phyloP scores from a whole-genome alignment of 345 rosid genomes.

The Eucalyptus viminalis region DNA sequence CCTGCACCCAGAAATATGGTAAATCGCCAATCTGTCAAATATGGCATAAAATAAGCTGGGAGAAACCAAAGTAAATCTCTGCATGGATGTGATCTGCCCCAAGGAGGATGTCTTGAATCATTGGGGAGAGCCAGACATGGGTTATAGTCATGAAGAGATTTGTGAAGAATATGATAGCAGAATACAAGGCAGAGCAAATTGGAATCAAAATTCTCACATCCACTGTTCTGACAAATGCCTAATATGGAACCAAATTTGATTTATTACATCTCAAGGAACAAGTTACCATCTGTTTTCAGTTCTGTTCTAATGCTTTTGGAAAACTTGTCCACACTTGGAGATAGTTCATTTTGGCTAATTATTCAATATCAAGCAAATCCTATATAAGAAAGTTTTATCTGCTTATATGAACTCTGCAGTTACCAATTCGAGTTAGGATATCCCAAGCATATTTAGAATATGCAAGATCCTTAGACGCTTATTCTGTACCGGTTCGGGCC shows the following conservation, averaged over 20 bases:
- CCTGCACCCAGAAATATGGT: conserved; percentile 23
- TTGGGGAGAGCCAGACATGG: neutral
- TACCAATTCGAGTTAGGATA: neutral
- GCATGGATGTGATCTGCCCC: neutral
- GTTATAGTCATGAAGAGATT: neutral
- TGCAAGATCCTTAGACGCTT: neutral
- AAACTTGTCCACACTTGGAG: neutral
- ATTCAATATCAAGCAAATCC: neutral
- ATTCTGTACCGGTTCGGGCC: neutral
- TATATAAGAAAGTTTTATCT: neutral
- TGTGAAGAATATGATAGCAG: neutral
- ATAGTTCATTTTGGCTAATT: neutral
- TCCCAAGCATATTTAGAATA: neutral
- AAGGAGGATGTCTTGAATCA: neutral
- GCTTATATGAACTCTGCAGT: neutral
- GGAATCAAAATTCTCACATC: neutral
- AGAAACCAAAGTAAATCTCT: neutral
- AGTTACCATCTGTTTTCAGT: neutral
- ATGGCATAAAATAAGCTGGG: neutral
- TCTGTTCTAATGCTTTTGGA: neutral
- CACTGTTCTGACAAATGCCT: neutral
- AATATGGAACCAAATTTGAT: neutral
- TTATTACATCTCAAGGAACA: neutral
- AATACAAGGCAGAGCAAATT: neutral
- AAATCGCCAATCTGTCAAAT: neutral